phyloP scores from a whole-genome alignment of 345 rosid genomes.

The Leavenworthia alabamica region DNA sequence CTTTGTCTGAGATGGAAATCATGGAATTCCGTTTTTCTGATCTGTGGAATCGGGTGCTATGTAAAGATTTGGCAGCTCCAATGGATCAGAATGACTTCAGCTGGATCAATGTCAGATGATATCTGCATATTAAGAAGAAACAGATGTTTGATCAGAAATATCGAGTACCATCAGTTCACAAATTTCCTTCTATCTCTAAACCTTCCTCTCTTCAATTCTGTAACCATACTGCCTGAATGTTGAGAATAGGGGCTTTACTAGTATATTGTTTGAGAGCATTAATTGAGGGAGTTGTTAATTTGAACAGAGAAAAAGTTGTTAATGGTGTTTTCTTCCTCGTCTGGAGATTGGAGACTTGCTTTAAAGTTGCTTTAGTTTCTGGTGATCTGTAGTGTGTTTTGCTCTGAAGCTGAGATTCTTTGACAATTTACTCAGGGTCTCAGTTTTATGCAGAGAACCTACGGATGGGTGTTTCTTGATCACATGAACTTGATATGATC shows the following conservation, averaged over 20 bases:
- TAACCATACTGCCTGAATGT: background rate
- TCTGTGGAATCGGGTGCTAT: conserved; percentile 24
- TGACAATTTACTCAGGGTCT: conserved; percentile 15
- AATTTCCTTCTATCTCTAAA: conserved; percentile 5
- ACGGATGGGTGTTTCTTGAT: conserved; percentile 20
- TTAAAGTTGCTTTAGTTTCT: conserved; percentile 23
- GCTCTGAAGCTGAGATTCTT: conserved; percentile 15
- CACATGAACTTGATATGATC: conserved; percentile 19
- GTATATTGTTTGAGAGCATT: background rate
- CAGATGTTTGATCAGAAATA: conserved; percentile 9
- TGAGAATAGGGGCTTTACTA: conserved; percentile 10
- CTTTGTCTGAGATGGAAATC: conserved; percentile 15
- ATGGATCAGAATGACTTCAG: conserved; percentile 21
- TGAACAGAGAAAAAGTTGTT: conserved; percentile 11
- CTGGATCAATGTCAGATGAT: conserved; percentile 12
- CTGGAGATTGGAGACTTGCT: conserved; percentile 21
- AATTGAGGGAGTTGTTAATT: background rate
- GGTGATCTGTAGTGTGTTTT: conserved; percentile 17
- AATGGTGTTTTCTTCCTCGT: conserved; percentile 12
- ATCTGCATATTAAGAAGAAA: conserved; percentile 21
- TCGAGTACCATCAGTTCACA: background rate
- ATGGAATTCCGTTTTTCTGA: conserved; percentile 22
- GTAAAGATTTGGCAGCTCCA: conserved; percentile 24
- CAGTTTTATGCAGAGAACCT: conserved; percentile 18
- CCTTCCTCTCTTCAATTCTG: conserved; percentile 12